Conservation (phyloP, 441 rosid species). For the Eutrema salsugineum region DNA sequence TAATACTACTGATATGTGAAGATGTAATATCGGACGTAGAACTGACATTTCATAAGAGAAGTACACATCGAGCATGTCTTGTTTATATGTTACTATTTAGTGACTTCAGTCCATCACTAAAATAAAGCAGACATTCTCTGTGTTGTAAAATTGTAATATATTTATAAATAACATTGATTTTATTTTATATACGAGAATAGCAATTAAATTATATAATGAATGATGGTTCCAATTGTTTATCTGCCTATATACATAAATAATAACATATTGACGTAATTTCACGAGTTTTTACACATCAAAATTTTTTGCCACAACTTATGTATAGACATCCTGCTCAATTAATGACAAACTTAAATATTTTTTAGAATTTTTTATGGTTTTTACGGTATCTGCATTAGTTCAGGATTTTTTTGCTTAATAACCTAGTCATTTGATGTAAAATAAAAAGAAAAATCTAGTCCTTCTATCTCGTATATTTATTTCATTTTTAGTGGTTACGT, state of each 20-base stretch:
- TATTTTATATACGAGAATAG: neutral
- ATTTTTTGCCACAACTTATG: neutral
- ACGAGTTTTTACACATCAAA: neutral
- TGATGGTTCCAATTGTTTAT: neutral
- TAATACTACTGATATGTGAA: neutral
- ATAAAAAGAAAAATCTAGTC: no score
- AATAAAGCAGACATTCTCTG: neutral
- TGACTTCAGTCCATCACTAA: neutral
- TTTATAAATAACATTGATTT: neutral
- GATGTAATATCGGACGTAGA: neutral
- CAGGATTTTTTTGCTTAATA: neutral
- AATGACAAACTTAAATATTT: no score
- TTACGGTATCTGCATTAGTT: no score
- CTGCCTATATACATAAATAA: neutral
- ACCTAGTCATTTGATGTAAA: neutral
- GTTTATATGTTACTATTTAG: neutral
- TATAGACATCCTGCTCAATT: neutral
- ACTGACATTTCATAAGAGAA: neutral
- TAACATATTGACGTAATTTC: neutral
- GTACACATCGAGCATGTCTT: neutral
- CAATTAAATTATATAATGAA: neutral
- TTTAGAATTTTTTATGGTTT: no score
- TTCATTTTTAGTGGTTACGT: neutral
- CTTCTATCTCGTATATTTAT: neutral
- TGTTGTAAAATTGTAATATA: neutral